Conservation (phyloP, 1,284 basidiomycete genomes). For the Ceratobasidium sp. region DNA sequence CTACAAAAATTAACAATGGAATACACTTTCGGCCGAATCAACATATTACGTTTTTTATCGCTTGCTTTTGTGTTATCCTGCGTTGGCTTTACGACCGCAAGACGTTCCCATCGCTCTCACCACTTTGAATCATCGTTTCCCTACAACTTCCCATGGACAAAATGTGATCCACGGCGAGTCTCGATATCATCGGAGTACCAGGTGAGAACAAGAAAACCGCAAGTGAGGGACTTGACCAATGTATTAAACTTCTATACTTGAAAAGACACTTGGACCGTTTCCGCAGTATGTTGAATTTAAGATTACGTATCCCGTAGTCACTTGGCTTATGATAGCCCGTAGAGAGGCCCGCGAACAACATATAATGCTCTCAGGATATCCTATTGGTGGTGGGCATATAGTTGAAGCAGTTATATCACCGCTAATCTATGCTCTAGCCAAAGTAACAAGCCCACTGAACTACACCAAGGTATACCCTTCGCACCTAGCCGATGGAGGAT, state of each 20-base stretch:
- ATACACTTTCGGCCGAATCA: too few species aligned
- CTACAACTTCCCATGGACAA: background rate
- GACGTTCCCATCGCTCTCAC: too few species aligned
- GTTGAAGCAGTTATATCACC: slow-evolving; percentile 2
- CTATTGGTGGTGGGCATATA: slow-evolving; percentile 68
- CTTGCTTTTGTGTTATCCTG: too few species aligned
- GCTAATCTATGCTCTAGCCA: slow-evolving; percentile 51
- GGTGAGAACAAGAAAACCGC: background rate
- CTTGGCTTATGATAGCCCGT: background rate
- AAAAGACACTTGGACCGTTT: slow-evolving; percentile 77
- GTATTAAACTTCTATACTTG: background rate
- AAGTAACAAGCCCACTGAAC: slow-evolving; percentile 59
- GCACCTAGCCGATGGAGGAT: slow-evolving; percentile 73
- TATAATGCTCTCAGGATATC: slow-evolving; percentile 79
- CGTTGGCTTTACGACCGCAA: too few species aligned
- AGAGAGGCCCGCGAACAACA: slow-evolving; percentile 85
- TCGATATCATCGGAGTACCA: background rate
- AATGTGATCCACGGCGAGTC: background rate
- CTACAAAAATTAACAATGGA: too few species aligned
- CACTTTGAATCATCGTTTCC: too few species aligned
- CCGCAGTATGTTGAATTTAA: slow-evolving; percentile 58
- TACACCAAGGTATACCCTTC: slow-evolving; percentile 68
- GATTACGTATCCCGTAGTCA: background rate
- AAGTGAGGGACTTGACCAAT: background rate
- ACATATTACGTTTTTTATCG: too few species aligned